phyloP scores from a whole-genome alignment of 352 stramenopile genomes.

The Saprolegnia parasitica region DNA sequence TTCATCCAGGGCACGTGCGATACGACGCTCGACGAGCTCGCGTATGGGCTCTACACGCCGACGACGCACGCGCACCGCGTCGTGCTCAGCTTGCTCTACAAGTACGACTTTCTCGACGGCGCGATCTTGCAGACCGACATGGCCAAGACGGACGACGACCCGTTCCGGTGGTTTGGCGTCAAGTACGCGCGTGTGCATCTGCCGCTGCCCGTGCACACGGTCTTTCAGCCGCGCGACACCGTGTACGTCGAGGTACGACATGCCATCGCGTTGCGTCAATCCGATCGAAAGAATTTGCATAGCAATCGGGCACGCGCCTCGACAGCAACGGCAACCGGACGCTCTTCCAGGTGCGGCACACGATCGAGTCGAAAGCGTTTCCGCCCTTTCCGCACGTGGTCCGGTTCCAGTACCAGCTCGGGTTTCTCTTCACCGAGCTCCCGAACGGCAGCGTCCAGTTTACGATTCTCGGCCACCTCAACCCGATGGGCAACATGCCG shows the following conservation, averaged over 20 bases:
- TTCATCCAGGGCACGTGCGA: conserved; percentile 6
- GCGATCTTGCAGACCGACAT: conserved; percentile 65
- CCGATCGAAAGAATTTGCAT: background rate
- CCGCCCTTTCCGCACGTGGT: background rate
- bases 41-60: conserved; percentile 56
- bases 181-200: conserved; percentile 75
- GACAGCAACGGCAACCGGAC: conserved; percentile 41
- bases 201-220: conserved; percentile 35
- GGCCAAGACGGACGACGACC: conserved; percentile 40
- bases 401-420: conserved; percentile 16
- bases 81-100: conserved; percentile 59
- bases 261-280: background rate
- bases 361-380: background rate
- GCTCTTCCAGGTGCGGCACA: conserved; percentile 25
- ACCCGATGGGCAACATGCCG: conserved; percentile 20
- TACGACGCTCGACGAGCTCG: conserved; percentile 58
- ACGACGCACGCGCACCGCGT: conserved; percentile 59
- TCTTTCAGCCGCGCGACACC: conserved; percentile 41
- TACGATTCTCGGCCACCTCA: background rate
- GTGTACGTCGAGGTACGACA: conserved; percentile 36
- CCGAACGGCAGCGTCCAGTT: conserved; percentile 13
- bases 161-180: conserved; percentile 65
- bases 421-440: conserved; percentile 6
- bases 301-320: conserved; percentile 36
- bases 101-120: conserved; percentile 66